Conservation (phyloP, 2,329 filamentous ascomycete genomes). For the Beauveria caledonica region DNA sequence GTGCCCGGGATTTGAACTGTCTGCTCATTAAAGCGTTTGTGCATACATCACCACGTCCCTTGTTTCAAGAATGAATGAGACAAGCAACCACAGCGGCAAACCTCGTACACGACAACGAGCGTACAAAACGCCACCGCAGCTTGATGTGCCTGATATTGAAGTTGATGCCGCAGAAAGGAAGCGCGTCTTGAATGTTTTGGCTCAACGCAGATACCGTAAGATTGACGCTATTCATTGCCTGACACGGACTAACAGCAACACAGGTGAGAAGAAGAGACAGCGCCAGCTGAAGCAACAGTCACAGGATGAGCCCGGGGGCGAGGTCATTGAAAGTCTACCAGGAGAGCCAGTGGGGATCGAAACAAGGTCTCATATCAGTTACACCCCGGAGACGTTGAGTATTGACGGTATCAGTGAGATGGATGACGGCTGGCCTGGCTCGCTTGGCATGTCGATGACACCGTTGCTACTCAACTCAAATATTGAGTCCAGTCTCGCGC, state of each 20-base stretch:
- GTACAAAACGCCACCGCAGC: constrained; percentile 30
- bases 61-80: not conserved
- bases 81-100: constrained; percentile 7
- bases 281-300: constrained; percentile 19
- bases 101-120: constrained; percentile 31
- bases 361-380: not conserved
- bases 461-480: constrained; percentile 13
- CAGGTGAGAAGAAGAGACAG: constrained; percentile 27
- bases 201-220: constrained; percentile 45
- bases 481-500: not conserved
- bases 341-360: not conserved
- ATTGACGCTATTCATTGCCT: not conserved
- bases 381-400: not conserved
- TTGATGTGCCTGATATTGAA: constrained; percentile 39
- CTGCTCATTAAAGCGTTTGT: not conserved
- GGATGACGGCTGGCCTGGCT: constrained; percentile 16
- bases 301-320: constrained; percentile 9
- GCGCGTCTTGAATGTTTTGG: constrained; percentile 44
- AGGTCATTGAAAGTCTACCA: not conserved
- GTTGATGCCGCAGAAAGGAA: constrained; percentile 45
- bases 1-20: no score
- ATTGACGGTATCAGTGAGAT: constrained; percentile 13
- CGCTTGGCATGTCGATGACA: constrained; percentile 15
- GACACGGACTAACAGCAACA: not conserved
- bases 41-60: no score